These are phyloP conservation scores for Microstegium vimineum DNA, from an alignment of 176 grass and related monocot species.

Conservation along the genomic window DNA sequence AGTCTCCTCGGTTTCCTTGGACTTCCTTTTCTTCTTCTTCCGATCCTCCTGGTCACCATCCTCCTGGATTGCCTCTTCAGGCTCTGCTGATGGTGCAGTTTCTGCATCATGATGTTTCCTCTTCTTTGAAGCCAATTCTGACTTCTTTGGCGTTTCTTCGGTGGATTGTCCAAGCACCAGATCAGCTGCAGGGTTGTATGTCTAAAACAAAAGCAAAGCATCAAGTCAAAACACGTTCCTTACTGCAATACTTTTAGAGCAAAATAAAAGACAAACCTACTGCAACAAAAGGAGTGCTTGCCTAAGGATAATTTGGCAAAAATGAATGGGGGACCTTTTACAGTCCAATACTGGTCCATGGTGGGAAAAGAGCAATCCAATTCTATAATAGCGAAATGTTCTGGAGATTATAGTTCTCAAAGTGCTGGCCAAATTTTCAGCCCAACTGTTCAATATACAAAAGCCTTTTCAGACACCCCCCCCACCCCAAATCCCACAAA, in stretches of 20 bases:
- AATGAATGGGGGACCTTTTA: neutral
- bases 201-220: conserved; percentile 37
- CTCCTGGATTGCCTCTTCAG: neutral
- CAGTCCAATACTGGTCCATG: neutral
- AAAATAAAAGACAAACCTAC: no score
- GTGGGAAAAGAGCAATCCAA: no score
- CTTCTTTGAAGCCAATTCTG: conserved; percentile 46
- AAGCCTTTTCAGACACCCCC: no score
- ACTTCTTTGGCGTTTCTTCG: conserved; percentile 38
- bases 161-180: conserved; percentile 37
- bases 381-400: neutral
- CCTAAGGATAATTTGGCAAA: neutral
- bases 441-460: neutral
- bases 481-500: no score
- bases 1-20: conserved; percentile 20
- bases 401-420: neutral
- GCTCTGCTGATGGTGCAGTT: neutral
- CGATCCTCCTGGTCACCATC: conserved; percentile 25
- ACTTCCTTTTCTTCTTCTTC: conserved; percentile 45
- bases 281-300: neutral
- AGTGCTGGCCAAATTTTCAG: neutral
- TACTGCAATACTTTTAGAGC: neutral
- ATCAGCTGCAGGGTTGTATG: conserved; percentile 78
- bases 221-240: neutral
- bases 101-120: conserved; percentile 49